These are phyloP conservation scores for Platanthera guangdongensis DNA, from an alignment of 106 monocot genomes.

Conservation along the genomic window DNA sequence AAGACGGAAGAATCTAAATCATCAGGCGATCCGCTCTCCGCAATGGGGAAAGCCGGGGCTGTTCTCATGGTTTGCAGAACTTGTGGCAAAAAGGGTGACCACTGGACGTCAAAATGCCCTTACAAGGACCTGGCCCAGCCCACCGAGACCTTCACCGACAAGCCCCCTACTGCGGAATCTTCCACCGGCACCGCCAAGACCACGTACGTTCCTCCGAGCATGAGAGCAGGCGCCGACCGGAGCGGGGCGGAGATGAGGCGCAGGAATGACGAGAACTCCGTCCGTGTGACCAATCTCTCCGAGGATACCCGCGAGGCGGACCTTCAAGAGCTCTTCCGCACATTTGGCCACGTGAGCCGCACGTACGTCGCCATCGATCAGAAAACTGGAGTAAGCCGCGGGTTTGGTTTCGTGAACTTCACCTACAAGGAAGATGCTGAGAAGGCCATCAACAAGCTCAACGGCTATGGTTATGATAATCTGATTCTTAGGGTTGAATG, in stretches of 20 bases:
- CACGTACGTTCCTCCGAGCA: slow-evolving; percentile 54
- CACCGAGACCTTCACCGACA: slow-evolving; percentile 33
- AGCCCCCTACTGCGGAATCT: slow-evolving; percentile 31
- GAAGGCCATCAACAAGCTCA: slow-evolving; percentile 83
- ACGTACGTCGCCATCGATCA: slow-evolving; percentile 86
- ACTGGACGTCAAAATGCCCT: slow-evolving; percentile 87
- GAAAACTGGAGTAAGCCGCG: slow-evolving; percentile 76
- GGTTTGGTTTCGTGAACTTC: slow-evolving; percentile 92
- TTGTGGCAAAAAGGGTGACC: slow-evolving; percentile 82
- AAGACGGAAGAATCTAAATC: slow-evolving; percentile 50
- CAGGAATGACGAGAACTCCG: slow-evolving; percentile 89
- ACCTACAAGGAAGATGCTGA: slow-evolving; percentile 80
- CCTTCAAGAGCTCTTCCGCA: slow-evolving; percentile 80
- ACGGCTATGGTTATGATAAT: slow-evolving; percentile 94
- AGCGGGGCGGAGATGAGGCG: slow-evolving; percentile 50
- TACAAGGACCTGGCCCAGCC: slow-evolving; percentile 73
- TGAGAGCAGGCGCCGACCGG: slow-evolving; percentile 47
- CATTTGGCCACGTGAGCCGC: slow-evolving; percentile 73
- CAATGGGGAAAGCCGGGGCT: slow-evolving; percentile 37
- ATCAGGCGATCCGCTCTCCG: slow-evolving; percentile 52
- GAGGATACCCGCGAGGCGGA: slow-evolving; percentile 91
- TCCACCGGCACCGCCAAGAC: slow-evolving; percentile 20
- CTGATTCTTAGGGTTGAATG: slow-evolving; percentile 89
- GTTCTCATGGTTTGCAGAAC: slow-evolving; percentile 86
- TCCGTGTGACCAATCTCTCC: slow-evolving; percentile 79